These are phyloP conservation scores for Cyclotella baltica DNA, from an alignment of 108 stramenopile species.

Conservation along the genomic window DNA sequence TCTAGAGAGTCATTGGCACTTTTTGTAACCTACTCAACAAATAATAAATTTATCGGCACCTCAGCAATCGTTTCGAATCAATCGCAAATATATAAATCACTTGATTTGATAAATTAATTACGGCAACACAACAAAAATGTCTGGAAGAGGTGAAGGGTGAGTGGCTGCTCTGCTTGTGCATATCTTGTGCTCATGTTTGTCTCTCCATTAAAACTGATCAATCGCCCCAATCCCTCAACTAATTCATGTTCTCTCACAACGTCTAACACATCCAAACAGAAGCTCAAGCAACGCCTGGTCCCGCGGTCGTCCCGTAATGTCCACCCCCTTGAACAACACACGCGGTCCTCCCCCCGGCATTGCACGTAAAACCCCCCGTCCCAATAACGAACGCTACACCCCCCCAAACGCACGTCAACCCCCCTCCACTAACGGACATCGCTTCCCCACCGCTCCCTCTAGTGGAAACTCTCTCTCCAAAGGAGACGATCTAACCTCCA, in stretches of 20 bases:
- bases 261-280: not conserved
- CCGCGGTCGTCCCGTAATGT: constrained; percentile 8
- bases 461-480: not conserved
- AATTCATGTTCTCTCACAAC: not conserved
- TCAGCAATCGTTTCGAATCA: too few species aligned
- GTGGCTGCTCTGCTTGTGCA: not conserved
- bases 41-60: too few species aligned
- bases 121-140: too few species aligned
- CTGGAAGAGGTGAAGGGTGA: not conserved
- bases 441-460: not conserved
- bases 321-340: not conserved
- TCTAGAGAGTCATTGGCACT: too few species aligned
- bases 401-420: too few species aligned
- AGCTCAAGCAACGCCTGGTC: constrained; percentile 8
- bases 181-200: not conserved
- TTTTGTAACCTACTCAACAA: too few species aligned
- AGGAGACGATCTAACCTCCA: not conserved
- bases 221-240: too few species aligned
- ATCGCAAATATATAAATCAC: too few species aligned
- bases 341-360: constrained; percentile 13
- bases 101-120: too few species aligned
- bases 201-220: not conserved
- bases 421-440: not conserved
- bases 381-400: constrained; percentile 2
- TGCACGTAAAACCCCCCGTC: not conserved